These are phyloP conservation scores for Penicillium sp. DNA, from an alignment of 2,329 filamentous ascomycete genomes.

Conservation along the genomic window DNA sequence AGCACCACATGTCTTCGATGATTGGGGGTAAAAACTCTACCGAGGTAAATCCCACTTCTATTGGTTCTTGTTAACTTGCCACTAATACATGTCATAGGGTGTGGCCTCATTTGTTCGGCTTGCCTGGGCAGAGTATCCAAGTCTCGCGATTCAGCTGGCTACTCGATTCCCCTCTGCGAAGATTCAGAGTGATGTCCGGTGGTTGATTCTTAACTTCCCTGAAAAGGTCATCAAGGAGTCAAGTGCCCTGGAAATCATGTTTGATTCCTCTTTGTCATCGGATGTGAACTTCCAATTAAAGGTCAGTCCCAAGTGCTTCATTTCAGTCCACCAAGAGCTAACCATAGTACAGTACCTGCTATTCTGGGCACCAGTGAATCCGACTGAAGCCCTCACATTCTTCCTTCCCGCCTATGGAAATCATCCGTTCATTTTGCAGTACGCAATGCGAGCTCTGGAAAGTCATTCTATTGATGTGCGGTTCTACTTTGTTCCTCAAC, in stretches of 20 bases:
- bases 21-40: constrained; percentile 38
- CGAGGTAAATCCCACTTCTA: constrained; percentile 30
- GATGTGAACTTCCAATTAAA: constrained; percentile 83
- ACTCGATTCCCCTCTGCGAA: constrained; percentile 71
- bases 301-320: constrained; percentile 41
- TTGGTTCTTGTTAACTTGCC: not conserved
- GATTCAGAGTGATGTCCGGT: constrained; percentile 69
- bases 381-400: constrained; percentile 85
- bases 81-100: constrained; percentile 35
- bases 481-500: constrained; percentile 98
- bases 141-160: constrained; percentile 78
- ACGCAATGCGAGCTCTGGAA: constrained; percentile 90
- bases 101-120: constrained; percentile 64
- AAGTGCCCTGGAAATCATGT: constrained; percentile 73
- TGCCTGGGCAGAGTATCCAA: constrained; percentile 80
- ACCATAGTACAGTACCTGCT: constrained; percentile 62
- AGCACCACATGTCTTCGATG: constrained; percentile 44
- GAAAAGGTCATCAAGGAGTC: constrained; percentile 75
- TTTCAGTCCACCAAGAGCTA: constrained; percentile 23
- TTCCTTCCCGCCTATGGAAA: constrained; percentile 88
- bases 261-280: constrained; percentile 67
- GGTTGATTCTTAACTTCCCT: constrained; percentile 73
- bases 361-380: constrained; percentile 89
- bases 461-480: constrained; percentile 93
- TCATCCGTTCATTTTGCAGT: constrained; percentile 89